These are phyloP conservation scores for Jatropha podagrica DNA, from an alignment of 441 rosid genomes.

Conservation along the genomic window DNA sequence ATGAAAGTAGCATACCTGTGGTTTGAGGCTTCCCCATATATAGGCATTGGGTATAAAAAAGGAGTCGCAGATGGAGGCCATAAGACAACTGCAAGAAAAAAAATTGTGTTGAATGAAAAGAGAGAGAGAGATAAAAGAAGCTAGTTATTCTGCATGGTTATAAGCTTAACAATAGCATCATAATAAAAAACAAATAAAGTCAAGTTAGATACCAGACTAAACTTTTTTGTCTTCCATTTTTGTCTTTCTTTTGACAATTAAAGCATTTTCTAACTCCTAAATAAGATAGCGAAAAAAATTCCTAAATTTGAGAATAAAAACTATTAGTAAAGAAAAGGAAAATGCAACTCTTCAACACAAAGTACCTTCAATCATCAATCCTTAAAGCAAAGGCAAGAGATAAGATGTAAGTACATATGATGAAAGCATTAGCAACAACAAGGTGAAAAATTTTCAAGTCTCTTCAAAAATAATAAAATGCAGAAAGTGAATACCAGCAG, in stretches of 20 bases:
- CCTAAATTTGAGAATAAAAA: too few species aligned
- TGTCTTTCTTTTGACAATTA: neutral
- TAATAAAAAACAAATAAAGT: neutral
- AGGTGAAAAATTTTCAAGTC: neutral
- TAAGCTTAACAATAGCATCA: neutral
- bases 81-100: constrained; percentile 55
- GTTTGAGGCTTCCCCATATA: constrained; percentile 93
- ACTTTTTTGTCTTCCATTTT: neutral
- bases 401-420: neutral
- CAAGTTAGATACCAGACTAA: neutral
- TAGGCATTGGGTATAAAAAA: constrained; percentile 78
- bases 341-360: neutral
- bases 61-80: constrained; percentile 94
- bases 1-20: constrained; percentile 60
- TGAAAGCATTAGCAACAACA: constrained; percentile 9
- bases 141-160: neutral
- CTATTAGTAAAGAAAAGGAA: neutral
- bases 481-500: neutral
- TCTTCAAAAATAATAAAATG: neutral
- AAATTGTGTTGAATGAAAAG: neutral
- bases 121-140: constrained; percentile 13
- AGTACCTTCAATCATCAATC: neutral
- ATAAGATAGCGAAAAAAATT: neutral
- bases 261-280: constrained; percentile 1
- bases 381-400: neutral